Evolutionary conservation across 768 basidiomycete species (phyloP).

Genomic region (Trametes elegans): DNA sequence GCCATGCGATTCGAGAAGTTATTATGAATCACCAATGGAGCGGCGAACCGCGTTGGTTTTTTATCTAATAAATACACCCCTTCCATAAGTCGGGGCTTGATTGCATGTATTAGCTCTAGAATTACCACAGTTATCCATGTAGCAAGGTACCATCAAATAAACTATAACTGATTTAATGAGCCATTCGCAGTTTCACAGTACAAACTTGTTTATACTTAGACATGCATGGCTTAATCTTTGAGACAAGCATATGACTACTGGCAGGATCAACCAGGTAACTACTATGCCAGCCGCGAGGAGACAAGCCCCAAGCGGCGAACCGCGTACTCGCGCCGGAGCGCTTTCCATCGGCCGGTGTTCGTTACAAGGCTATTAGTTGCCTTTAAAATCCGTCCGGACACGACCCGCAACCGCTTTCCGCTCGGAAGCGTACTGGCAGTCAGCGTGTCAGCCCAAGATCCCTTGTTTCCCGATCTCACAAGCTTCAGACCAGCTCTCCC

Average conservation of each 20-base stretch:
- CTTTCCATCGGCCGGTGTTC: slow-evolving; percentile 20
- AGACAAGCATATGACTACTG: slow-evolving; percentile 84
- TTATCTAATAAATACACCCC: slow-evolving; percentile 75
- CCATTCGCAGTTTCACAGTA: slow-evolving; percentile 80
- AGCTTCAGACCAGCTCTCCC: slow-evolving; percentile 37
- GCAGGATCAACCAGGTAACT: slow-evolving; percentile 85
- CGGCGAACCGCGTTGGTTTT: slow-evolving; percentile 66
- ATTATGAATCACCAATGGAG: slow-evolving; percentile 74
- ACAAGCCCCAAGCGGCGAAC: slow-evolving; percentile 10
- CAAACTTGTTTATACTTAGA: slow-evolving; percentile 72
- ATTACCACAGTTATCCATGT: slow-evolving; percentile 81
- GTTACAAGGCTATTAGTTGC: slow-evolving; percentile 22
- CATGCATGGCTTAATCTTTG: slow-evolving; percentile 84
- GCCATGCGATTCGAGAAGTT: slow-evolving; percentile 71
- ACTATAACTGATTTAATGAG: slow-evolving; percentile 85
- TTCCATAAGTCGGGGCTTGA: slow-evolving; percentile 67
- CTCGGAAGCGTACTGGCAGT: slow-evolving; percentile 13
- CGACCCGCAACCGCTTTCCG: slow-evolving; percentile 18
- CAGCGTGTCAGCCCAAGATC: slow-evolving; percentile 29
- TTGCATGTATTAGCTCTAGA: slow-evolving; percentile 77
- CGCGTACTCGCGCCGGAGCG: slow-evolving; percentile 14
- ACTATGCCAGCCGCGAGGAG: slow-evolving; percentile 36
- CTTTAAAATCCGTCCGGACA: slow-evolving; percentile 20
- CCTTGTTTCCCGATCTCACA: slow-evolving; percentile 49
- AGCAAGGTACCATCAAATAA: slow-evolving; percentile 75